phyloP scores from a whole-genome alignment of 192 early-diverging fungal species.

The Chytriomyces confervae region DNA sequence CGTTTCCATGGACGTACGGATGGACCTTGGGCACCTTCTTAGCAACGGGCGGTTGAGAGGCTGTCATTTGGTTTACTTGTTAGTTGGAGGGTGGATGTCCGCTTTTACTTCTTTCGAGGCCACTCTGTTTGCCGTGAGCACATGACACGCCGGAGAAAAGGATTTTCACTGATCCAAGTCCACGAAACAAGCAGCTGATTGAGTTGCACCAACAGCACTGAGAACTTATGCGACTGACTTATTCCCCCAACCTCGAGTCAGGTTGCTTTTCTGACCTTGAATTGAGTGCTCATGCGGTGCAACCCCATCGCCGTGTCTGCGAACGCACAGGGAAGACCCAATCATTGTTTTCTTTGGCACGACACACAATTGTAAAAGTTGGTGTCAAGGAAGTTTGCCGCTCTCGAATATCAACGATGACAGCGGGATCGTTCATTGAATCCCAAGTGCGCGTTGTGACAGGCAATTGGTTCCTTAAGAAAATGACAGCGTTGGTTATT shows the following conservation, averaged over 20 bases:
- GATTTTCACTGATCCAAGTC: background rate
- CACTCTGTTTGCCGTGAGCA: background rate
- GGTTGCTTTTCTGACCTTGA: too few relatives aligned
- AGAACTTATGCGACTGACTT: background rate
- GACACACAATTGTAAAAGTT: too few relatives aligned
- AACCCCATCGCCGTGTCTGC: too few relatives aligned
- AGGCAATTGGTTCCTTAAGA: background rate
- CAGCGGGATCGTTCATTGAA: background rate
- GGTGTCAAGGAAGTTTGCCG: too few relatives aligned
- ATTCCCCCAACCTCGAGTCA: too few relatives aligned
- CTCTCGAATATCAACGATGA: background rate
- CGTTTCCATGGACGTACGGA: background rate
- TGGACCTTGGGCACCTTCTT: conserved; percentile 45
- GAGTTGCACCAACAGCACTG: too few relatives aligned
- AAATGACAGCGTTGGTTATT: background rate
- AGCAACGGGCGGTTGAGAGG: conserved; percentile 35
- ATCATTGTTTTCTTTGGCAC: too few relatives aligned
- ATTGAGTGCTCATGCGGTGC: too few relatives aligned
- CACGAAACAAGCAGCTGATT: conserved; percentile 35
- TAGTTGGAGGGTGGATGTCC: too few relatives aligned
- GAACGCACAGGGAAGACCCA: too few relatives aligned
- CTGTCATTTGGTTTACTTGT: too few relatives aligned
- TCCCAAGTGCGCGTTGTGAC: background rate
- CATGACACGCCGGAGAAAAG: background rate
- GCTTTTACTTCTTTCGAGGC: background rate